Evolutionary conservation across 345 rosid genomes (phyloP), one percentile per base, ranked within the genome.

Genomic region (Raphanus raphanistrum): DNA sequence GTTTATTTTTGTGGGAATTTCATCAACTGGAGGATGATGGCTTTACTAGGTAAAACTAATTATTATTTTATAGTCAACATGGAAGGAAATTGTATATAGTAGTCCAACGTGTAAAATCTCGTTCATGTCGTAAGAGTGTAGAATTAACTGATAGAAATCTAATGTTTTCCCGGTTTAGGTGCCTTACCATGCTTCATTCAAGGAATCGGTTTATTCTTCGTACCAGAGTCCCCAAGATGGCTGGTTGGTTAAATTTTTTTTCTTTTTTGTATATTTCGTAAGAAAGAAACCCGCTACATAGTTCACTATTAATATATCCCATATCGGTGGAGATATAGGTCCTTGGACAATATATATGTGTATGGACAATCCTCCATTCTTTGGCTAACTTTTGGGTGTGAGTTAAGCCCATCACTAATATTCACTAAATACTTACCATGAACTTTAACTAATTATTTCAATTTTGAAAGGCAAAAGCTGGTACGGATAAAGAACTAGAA

Each of bases 151-250:
- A 21, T 6, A 35, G 38, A 35, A 35, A 13, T 43, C 2, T 31
- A 12, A 3, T 31, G 17, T 43, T 6, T 38, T n/a, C 0, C 26
- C 21, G 68, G 15, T 71, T 72, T 66, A 87, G 90, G 85, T 63
- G 76, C 72, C 41, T 43, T 81, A 43, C 85, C 87, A 15, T 72
- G 82, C 35, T 5, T 74, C 25, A 36, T 87, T 33, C 89, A 86
- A 60, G 72, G 63, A 31, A 32, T 80, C 9, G 85, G 85, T 16
- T 63, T 88, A 17, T 83, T 79, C 67, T 83, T 83, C 70, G 76
- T 88, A 65, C 88, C 91, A 0, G 91, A 88, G 74, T 88, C 91
- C 17, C 91, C 91, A 9, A 82, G 88, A 83, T 87, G 90, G 89
- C 71, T 87, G 83, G 83, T 80, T 70, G 1, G 80, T 50, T 45